Conservation (phyloP, 2,329 filamentous ascomycete genomes). For the Ceratocystis variospora region DNA sequence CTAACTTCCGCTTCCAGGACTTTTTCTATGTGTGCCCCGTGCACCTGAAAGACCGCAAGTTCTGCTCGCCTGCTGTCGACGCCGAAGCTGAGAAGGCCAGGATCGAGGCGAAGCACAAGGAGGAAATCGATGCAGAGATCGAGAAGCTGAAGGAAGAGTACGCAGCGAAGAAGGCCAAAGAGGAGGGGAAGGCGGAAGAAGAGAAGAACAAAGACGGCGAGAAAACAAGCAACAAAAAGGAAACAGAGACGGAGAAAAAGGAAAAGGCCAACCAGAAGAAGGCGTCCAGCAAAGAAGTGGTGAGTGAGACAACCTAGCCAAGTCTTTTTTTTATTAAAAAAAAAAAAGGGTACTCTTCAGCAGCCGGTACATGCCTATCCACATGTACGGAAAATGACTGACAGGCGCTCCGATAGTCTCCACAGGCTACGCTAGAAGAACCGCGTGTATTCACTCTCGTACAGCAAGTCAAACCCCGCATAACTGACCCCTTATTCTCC, state of each 20-base stretch:
- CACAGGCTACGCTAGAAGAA: slow-evolving; percentile 28
- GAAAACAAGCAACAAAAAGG: slow-evolving; percentile 33
- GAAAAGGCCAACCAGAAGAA: slow-evolving; percentile 22
- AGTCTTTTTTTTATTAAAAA: background rate
- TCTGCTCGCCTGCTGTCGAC: slow-evolving; percentile 63
- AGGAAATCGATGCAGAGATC: slow-evolving; percentile 50
- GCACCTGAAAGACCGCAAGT: slow-evolving; percentile 71
- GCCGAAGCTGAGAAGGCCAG: slow-evolving; percentile 47
- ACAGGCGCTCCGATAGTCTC: slow-evolving; percentile 2
- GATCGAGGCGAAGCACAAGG: slow-evolving; percentile 29
- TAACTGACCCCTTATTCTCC: background rate
- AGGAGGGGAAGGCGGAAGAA: slow-evolving; percentile 49
- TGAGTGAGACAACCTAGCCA: background rate
- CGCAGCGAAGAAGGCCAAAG: slow-evolving; percentile 56
- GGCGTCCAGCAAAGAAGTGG: background rate
- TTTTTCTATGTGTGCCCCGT: slow-evolving; percentile 82
- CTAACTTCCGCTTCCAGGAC: slow-evolving; percentile 35
- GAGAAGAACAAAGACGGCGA: slow-evolving; percentile 35
- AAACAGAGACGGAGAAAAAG: slow-evolving; percentile 26
- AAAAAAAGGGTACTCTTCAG: too few relatives aligned
- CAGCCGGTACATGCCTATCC: background rate
- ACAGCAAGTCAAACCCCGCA: slow-evolving; percentile 38
- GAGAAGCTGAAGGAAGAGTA: slow-evolving; percentile 61
- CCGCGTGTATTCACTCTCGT: slow-evolving; percentile 74
- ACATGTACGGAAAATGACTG: background rate